Evolutionary conservation across 306 rosid species (phyloP).

Genomic region (Begonia masoniana): DNA sequence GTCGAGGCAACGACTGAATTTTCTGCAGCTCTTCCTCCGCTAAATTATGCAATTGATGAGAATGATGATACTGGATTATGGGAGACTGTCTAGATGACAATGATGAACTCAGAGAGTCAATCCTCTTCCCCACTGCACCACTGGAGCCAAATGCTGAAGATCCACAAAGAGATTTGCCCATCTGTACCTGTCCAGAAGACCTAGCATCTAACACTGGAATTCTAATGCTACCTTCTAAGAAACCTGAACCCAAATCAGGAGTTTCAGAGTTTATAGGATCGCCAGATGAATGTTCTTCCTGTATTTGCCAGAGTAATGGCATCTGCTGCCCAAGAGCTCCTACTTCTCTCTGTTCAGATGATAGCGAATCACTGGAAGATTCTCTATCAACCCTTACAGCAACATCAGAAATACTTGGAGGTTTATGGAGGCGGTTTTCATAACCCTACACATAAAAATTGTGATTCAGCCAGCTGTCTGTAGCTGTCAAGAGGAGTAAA

Average conservation of each 20-base stretch:
- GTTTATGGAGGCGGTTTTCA: conserved; percentile 37
- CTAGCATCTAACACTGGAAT: conserved; percentile 19
- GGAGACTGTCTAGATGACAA: conserved; percentile 43
- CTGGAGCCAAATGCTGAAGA: conserved; percentile 21
- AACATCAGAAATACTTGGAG: conserved; percentile 15
- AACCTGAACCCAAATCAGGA: conserved; percentile 19
- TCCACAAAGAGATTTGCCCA: conserved; percentile 16
- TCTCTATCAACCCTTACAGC: conserved; percentile 33
- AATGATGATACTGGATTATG: conserved; percentile 28
- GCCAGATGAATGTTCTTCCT: conserved; percentile 31
- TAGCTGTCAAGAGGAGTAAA: conserved; percentile 3
- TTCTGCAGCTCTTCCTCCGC: conserved; percentile 23
- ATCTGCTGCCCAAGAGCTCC: conserved; percentile 29
- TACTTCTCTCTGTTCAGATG: conserved; percentile 36
- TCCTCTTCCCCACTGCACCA: conserved; percentile 33
- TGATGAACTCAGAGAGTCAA: conserved; percentile 27
- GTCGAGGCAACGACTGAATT: conserved; percentile 16
- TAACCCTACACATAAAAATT: conserved; percentile 38
- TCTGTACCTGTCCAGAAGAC: conserved; percentile 26
- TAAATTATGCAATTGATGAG: conserved; percentile 27
- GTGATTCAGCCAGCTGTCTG: not conserved
- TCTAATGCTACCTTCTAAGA: conserved; percentile 14
- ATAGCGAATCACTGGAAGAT: conserved; percentile 19
- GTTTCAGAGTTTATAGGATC: conserved; percentile 19
- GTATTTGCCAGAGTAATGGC: conserved; percentile 44